Conservation (phyloP, 441 rosid genomes). For the Arabidopsis hybrid region DNA sequence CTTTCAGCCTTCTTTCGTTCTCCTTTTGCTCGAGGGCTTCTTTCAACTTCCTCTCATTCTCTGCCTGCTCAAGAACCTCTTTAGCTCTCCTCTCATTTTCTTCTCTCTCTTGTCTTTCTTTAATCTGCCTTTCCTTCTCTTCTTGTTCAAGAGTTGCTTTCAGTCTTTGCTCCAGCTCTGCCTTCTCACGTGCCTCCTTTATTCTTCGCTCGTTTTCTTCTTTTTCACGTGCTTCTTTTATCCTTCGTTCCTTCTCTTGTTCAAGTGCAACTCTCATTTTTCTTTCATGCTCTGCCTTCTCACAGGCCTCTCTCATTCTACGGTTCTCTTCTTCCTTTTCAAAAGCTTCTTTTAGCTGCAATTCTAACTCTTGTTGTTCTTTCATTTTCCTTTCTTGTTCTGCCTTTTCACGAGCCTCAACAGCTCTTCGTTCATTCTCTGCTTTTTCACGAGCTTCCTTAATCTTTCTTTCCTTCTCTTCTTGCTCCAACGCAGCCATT, state of each 20-base stretch:
- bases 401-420: slow-evolving; percentile 47
- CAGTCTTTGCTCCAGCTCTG: slow-evolving; percentile 51
- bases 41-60: slow-evolving; percentile 46
- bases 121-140: slow-evolving; percentile 47
- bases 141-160: slow-evolving; percentile 48
- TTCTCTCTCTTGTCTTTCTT: slow-evolving; percentile 46
- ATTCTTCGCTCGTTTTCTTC: slow-evolving; percentile 53
- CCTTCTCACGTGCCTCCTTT: slow-evolving; percentile 51
- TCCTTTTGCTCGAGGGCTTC: slow-evolving; percentile 46
- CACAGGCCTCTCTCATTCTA: slow-evolving; percentile 45
- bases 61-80: slow-evolving; percentile 49
- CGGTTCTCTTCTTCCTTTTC: slow-evolving; percentile 51
- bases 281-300: slow-evolving; percentile 50
- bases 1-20: slow-evolving; percentile 48
- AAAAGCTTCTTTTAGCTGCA: slow-evolving; percentile 42
- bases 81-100: slow-evolving; percentile 47
- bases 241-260: slow-evolving; percentile 47
- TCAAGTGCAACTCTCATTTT: slow-evolving; percentile 46
- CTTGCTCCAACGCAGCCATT: slow-evolving; percentile 49
- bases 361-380: slow-evolving; percentile 50
- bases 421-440: slow-evolving; percentile 46
- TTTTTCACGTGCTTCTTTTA: slow-evolving; percentile 44
- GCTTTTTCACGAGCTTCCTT: slow-evolving; percentile 48
- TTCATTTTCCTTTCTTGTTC: slow-evolving; percentile 51
- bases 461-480: slow-evolving; percentile 49